These are phyloP conservation scores for Misopates orontium DNA, from an alignment of 257 asterid genomes.

Conservation along the genomic window DNA sequence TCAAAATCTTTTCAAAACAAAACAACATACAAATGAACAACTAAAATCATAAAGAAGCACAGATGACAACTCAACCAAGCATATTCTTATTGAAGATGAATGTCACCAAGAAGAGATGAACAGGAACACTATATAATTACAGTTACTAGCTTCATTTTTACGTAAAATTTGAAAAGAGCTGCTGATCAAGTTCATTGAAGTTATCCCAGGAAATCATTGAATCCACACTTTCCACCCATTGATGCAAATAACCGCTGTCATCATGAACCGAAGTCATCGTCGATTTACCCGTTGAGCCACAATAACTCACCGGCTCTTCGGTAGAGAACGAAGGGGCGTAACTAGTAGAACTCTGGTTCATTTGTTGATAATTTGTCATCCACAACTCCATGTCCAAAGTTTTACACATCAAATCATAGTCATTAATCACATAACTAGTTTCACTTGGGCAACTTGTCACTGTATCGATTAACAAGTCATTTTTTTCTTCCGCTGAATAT, in stretches of 20 bases:
- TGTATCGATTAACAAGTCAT: not conserved
- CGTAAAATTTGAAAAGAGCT: slow-evolving; percentile 17
- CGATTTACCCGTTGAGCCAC: slow-evolving; percentile 23
- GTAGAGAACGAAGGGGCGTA: slow-evolving; percentile 34
- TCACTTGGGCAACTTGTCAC: slow-evolving; percentile 15
- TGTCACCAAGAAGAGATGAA: too few relatives aligned
- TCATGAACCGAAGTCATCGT: slow-evolving; percentile 11
- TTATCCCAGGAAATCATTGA: slow-evolving; percentile 49
- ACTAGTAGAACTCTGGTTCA: slow-evolving; percentile 3
- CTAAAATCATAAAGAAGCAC: not conserved
- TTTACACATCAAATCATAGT: slow-evolving; percentile 26
- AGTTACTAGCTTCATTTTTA: not conserved
- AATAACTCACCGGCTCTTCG: slow-evolving; percentile 39
- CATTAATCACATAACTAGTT: slow-evolving; percentile 1
- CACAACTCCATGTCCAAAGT: slow-evolving; percentile 29
- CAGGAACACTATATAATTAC: slow-evolving; percentile 5
- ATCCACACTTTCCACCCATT: slow-evolving; percentile 39
- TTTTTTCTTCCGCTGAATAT: slow-evolving; percentile 14
- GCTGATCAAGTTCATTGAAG: slow-evolving; percentile 38
- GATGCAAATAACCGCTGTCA: slow-evolving; percentile 22
- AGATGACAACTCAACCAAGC: not conserved
- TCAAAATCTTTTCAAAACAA: not conserved
- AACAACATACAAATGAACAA: not conserved
- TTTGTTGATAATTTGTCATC: slow-evolving; percentile 23
- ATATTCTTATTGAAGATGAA: not conserved